phyloP scores from a whole-genome alignment of 1,284 basidiomycete species.

The Erythrobasidium hasegawianum region DNA sequence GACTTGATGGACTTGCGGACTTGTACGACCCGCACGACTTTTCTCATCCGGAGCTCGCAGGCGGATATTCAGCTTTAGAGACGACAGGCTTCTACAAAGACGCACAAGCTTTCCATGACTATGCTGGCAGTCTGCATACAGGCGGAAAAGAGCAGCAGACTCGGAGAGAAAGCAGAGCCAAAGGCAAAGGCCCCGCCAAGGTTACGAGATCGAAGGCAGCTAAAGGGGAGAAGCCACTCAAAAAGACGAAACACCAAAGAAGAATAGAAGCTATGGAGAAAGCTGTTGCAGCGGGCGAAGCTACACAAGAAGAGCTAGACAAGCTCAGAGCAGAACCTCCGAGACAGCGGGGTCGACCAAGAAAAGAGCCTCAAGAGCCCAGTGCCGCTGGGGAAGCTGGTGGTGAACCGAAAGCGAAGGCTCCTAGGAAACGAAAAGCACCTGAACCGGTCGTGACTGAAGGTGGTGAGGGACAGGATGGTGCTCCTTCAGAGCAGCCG shows the following conservation, averaged over 20 bases:
- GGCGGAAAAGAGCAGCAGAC: background rate
- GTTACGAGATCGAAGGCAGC: background rate
- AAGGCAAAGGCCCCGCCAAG: background rate
- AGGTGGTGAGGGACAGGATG: background rate
- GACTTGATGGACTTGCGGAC: conserved; percentile 30
- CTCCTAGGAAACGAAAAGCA: background rate
- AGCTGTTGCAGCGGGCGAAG: background rate
- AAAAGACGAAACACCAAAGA: background rate
- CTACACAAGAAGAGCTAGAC: background rate
- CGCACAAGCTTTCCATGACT: conserved; percentile 16
- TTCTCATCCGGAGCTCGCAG: conserved; percentile 55
- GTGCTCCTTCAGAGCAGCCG: background rate
- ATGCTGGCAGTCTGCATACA: background rate
- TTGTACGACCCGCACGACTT: conserved; percentile 10
- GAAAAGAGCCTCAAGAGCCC: background rate
- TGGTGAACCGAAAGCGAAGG: background rate
- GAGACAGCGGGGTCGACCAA: background rate
- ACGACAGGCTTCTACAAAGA: conserved; percentile 57
- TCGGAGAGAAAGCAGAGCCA: background rate
- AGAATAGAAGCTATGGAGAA: conserved; percentile 2
- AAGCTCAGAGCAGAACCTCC: conserved; percentile 11
- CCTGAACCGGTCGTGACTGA: background rate
- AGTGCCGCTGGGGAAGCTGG: background rate
- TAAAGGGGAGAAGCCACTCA: background rate
- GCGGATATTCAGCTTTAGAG: conserved; percentile 57